Base-by-base conservation (phyloP, 345 rosid species). In the Tarenaya hassleriana region DNA sequence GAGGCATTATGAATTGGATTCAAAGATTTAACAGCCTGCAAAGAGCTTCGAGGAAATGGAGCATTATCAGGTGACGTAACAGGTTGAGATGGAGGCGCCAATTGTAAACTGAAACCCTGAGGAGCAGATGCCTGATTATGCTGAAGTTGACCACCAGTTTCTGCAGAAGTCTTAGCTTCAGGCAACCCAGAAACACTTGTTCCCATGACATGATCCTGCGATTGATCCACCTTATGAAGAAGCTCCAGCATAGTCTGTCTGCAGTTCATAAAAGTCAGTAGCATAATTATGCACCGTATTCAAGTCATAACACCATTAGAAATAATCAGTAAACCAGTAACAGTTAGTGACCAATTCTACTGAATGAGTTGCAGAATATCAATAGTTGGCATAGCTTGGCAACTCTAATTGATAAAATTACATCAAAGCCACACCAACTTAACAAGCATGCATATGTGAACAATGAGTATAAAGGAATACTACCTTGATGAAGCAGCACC, bases 221-320 rank as follows among this genome's bases (percentile, higher is more conserved):
- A 64, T 37, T 77, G 82, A 67, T 87, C 86, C 66, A 87, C 85
- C 80, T 91, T 91, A 66, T 81, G 81, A 67, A 87, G 84, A 66
- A 87, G 96, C 72, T 91, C 92, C 60, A 87, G 80, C 92, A 91
- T 82, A 56, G 86, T 79, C 69, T 82, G 82, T 71, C 95, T 87
- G 81, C 72, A 63, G 41, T 34, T 24, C 44, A 34, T 57, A 51
- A 35, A 46, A 38, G 15, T 57, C 40, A 31, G 50, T 49, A 37
- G 51, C 33, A 40, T 18, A 13, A 57, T n/a, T 38, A 49, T 21
- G 18, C 19, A 46, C 10, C 29, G 17, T 27, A 46, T 39, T 29
- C 10, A 19, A 10, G 17, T 37, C 20, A 14, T 48, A 41, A 10
- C 18, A 35, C 15, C 16, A 35, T 8, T 24, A 24, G 29, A 24